A percentile compares a stretch with the other conserved stretches of the same genome.
Conservation (phyloP, 1,284 basidiomycete genomes). For the Sporisorium sorghi region DNA sequence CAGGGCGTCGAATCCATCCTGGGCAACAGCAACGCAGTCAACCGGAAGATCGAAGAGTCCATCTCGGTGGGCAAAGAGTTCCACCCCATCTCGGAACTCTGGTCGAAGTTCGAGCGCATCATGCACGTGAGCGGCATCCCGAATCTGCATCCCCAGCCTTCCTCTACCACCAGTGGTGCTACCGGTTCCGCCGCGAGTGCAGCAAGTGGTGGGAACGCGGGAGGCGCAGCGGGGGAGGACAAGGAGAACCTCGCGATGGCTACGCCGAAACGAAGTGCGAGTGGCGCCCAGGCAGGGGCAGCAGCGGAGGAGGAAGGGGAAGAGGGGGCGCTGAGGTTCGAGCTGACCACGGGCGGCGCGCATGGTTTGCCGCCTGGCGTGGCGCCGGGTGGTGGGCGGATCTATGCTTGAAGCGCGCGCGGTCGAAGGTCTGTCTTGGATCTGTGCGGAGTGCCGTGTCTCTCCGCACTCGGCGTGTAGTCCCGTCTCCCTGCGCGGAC, state of each 20-base stretch:
- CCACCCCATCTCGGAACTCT: slow-evolving; percentile 85
- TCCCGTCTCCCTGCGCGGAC: too few relatives aligned
- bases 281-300: background rate
- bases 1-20: slow-evolving; percentile 91
- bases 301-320: background rate
- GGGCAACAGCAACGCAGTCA: slow-evolving; percentile 86
- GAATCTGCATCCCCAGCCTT: slow-evolving; percentile 11
- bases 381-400: slow-evolving; percentile 43
- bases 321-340: slow-evolving; percentile 4
- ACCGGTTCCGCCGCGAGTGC: background rate
- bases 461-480: too few relatives aligned
- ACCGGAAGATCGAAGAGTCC: slow-evolving; percentile 91
- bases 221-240: background rate
- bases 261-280: too few relatives aligned
- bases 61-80: slow-evolving; percentile 92
- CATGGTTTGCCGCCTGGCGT: slow-evolving; percentile 34
- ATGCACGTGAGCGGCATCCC: slow-evolving; percentile 73
- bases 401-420: too few relatives aligned
- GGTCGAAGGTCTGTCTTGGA: too few relatives aligned
- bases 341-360: background rate
- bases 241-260: background rate
- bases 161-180: background rate
- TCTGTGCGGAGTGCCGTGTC: too few relatives aligned
- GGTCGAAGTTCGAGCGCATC: slow-evolving; percentile 83
- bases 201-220: background rate